phyloP scores from a whole-genome alignment of 345 rosid species.

The Pseudoturritis turrita region DNA sequence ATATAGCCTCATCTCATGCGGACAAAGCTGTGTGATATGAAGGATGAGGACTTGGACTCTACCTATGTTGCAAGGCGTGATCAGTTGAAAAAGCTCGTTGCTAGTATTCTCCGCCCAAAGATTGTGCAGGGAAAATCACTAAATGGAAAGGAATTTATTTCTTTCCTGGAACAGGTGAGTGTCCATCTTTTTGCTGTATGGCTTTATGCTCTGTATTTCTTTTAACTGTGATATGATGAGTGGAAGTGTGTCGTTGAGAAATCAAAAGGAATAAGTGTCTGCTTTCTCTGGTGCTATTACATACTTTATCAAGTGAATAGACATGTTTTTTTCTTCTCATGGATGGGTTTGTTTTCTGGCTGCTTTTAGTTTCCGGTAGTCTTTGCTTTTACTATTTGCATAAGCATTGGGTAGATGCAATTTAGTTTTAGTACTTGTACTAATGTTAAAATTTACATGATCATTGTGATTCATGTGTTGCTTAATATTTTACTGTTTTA shows the following conservation, averaged over 20 bases:
- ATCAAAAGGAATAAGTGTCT: background rate
- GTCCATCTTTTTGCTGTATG: background rate
- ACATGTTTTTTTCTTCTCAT: background rate
- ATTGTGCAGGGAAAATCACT: conserved; percentile 84
- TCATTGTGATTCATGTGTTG: background rate
- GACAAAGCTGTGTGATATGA: conserved; percentile 95
- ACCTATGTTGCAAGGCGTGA: conserved; percentile 78
- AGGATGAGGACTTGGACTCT: conserved; percentile 85
- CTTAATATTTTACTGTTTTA: background rate
- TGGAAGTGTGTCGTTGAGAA: conserved; percentile 4
- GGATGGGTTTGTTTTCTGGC: conserved; percentile 1
- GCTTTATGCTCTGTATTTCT: background rate
- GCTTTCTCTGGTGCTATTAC: background rate
- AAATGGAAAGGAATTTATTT: conserved; percentile 87
- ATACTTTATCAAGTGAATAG: background rate
- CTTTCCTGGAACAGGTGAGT: conserved; percentile 87
- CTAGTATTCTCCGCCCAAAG: conserved; percentile 80
- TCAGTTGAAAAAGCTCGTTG: conserved; percentile 71
- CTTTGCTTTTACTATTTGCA: background rate
- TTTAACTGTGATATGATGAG: background rate
- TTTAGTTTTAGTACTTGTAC: background rate
- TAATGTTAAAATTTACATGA: background rate
- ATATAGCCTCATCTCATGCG: conserved; percentile 88
- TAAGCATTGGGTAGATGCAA: background rate
- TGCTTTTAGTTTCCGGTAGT: background rate